Evolutionary conservation across 129 eudicot genomes (phyloP), one percentile per base, ranked within the genome.

Genomic region (Calendula officinalis): DNA sequence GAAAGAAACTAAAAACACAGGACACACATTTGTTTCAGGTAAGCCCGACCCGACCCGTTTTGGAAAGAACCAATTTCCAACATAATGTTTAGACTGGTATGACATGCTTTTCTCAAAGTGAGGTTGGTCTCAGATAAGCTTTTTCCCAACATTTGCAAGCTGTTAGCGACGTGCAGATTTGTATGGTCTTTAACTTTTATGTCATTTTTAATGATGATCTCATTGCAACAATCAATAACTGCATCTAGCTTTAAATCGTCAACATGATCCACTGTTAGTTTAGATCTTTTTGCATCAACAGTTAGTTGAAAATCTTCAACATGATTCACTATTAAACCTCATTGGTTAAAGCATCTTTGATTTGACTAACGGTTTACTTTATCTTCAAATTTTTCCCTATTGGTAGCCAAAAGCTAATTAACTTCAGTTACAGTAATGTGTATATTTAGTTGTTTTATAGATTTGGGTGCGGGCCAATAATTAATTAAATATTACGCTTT

Each of bases 91-190:
- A 34, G 34, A 58, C 88, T 66, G 69, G 45, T 86, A 79, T 77
- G 83, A 46, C 90, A 77, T 56, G 83, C 64, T 32, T 54, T 66
- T 64, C 69, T 79, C 42, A 50, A 53, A n/a, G 67, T 45, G 47
- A 80, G 56, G 40, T 50, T 68, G 53, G 89, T 83, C 45, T 83
- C 84, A 27, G 79, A 67, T 62, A 78, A 59, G 56, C 71, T 78
- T 67, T 79, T 78, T 58, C 72, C 77, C 42, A 38, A 66, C 44
- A 35, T 13, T 3, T 66, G 41, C 42, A 63, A 72, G 60, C 59
- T 64, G 44, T 61, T 42, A 13, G 33, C 63, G 40, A 51, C 64
- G 54, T 51, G 46, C 62, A 71, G 69, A 46, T 43, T 35, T 35
- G 56, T 50, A 58, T 54, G 10, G 32, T 62, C 69, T 75, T 62